phyloP scores from a whole-genome alignment of 2,329 filamentous ascomycete genomes.

The Fusarium musae region DNA sequence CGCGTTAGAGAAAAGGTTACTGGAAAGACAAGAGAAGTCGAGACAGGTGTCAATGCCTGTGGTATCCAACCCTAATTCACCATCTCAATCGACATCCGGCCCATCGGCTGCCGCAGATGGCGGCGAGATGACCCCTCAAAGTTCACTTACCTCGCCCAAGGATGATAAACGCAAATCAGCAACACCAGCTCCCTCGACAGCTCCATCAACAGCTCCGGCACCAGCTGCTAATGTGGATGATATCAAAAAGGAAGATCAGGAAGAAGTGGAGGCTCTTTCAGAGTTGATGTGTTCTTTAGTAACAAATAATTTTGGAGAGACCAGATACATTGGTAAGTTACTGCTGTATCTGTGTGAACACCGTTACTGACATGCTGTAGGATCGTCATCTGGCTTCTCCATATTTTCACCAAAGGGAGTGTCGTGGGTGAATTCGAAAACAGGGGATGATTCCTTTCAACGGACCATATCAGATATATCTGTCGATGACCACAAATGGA shows the following conservation, averaged over 20 bases:
- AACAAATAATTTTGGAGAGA: conserved; percentile 94
- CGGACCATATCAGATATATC: conserved; percentile 94
- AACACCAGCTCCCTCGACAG: conserved; percentile 31
- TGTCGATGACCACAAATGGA: conserved; percentile 94
- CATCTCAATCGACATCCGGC: conserved; percentile 58
- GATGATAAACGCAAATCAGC: conserved; percentile 48
- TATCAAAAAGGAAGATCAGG: conserved; percentile 47
- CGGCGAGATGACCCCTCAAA: conserved; percentile 60
- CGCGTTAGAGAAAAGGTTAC: conserved; percentile 81
- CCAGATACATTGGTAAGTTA: conserved; percentile 86
- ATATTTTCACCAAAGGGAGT: conserved; percentile 99
- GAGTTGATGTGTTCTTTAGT: conserved; percentile 99
- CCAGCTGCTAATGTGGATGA: conserved; percentile 25
- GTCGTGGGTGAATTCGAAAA: conserved; percentile 98
- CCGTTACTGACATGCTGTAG: conserved; percentile 56
- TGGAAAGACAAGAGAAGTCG: conserved; percentile 66
- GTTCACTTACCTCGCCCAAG: conserved; percentile 64
- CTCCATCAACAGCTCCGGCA: conserved; percentile 10
- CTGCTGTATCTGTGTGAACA: not conserved
- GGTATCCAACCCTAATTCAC: conserved; percentile 62
- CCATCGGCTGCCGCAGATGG: conserved; percentile 52
- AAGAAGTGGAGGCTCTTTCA: conserved; percentile 87
- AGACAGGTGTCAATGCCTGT: conserved; percentile 60
- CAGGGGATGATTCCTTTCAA: conserved; percentile 94
- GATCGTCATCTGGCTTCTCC: conserved; percentile 96